Conservation (phyloP, 768 basidiomycete genomes). For the Omphalotus guepiniiformis region DNA sequence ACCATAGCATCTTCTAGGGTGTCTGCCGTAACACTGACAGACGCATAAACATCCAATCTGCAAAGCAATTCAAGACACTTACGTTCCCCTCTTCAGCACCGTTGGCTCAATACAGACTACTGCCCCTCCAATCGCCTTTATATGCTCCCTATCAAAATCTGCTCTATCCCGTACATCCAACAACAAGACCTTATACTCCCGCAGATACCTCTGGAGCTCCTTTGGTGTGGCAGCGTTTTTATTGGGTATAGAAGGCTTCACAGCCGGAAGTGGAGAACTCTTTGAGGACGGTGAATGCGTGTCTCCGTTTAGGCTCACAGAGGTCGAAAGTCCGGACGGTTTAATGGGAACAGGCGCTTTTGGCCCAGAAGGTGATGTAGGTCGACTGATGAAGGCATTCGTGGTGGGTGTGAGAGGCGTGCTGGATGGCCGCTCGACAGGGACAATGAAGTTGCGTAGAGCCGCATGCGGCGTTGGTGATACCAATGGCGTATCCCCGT, state of each 20-base stretch:
- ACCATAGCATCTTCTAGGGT: slow-evolving; percentile 72
- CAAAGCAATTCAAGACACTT: slow-evolving; percentile 23
- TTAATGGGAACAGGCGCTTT: slow-evolving; percentile 28
- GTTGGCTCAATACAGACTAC: slow-evolving; percentile 85
- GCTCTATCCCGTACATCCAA: slow-evolving; percentile 80
- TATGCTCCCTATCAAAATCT: slow-evolving; percentile 72
- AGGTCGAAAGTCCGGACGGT: slow-evolving; percentile 35
- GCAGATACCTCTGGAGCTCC: slow-evolving; percentile 55
- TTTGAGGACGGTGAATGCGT: slow-evolving; percentile 21
- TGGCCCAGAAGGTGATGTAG: slow-evolving; percentile 47
- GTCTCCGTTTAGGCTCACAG: slow-evolving; percentile 21
- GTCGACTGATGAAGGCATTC: slow-evolving; percentile 57
- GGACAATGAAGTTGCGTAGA: slow-evolving; percentile 32
- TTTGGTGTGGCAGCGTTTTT: slow-evolving; percentile 58
- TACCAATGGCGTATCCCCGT: slow-evolving; percentile 7
- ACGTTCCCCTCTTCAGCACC: slow-evolving; percentile 68
- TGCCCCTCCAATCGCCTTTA: slow-evolving; percentile 47
- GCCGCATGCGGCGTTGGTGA: slow-evolving; percentile 6
- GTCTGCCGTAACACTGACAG: slow-evolving; percentile 55
- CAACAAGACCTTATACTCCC: slow-evolving; percentile 59
- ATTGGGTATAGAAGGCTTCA: slow-evolving; percentile 48
- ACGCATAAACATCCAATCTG: background rate
- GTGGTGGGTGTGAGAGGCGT: slow-evolving; percentile 56
- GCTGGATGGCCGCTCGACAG: slow-evolving; percentile 60
- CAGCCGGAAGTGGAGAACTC: slow-evolving; percentile 29